A percentile compares a stretch with the other conserved stretches of the same genome.
phyloP scores from a whole-genome alignment of 2,329 filamentous ascomycete species.

The Penicillium sp. region DNA sequence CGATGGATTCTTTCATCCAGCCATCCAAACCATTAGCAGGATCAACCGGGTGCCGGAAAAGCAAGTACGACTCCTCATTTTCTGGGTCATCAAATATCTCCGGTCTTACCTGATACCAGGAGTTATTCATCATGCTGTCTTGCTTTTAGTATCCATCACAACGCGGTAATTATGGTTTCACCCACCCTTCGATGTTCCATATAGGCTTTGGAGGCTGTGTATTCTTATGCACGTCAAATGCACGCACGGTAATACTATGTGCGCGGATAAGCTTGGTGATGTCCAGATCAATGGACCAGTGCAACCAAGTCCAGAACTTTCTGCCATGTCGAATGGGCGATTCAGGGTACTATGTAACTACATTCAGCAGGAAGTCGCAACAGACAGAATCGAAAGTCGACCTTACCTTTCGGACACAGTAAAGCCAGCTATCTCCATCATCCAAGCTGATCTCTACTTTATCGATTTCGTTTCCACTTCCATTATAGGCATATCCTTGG shows the following conservation, averaged over 20 bases:
- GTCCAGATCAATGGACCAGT: slow-evolving; percentile 51
- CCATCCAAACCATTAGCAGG: slow-evolving; percentile 43
- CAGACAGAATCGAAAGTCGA: slow-evolving; percentile 19
- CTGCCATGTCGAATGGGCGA: slow-evolving; percentile 49
- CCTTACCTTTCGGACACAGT: slow-evolving; percentile 42
- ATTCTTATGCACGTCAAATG: slow-evolving; percentile 50
- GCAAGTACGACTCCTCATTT: slow-evolving; percentile 28
- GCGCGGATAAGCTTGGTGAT: slow-evolving; percentile 42
- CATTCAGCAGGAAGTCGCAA: background rate
- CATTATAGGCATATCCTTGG: slow-evolving; percentile 48
- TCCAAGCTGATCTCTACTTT: slow-evolving; percentile 49
- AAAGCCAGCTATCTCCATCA: slow-evolving; percentile 46
- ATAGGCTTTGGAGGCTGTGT: slow-evolving; percentile 45
- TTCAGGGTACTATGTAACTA: slow-evolving; percentile 40
- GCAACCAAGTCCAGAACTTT: slow-evolving; percentile 54
- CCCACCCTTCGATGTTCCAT: slow-evolving; percentile 48
- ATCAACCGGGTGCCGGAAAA: slow-evolving; percentile 48
- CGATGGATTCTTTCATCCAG: slow-evolving; percentile 50
- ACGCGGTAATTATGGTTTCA: slow-evolving; percentile 1
- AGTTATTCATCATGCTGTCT: slow-evolving; percentile 53
- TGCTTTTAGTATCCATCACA: background rate
- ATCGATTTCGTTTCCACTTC: slow-evolving; percentile 49
- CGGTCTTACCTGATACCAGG: slow-evolving; percentile 45
- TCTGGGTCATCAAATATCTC: slow-evolving; percentile 34
- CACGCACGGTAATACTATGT: slow-evolving; percentile 43